Conservation (phyloP, 208 protist species). For the Leishmania martiniquensis region DNA sequence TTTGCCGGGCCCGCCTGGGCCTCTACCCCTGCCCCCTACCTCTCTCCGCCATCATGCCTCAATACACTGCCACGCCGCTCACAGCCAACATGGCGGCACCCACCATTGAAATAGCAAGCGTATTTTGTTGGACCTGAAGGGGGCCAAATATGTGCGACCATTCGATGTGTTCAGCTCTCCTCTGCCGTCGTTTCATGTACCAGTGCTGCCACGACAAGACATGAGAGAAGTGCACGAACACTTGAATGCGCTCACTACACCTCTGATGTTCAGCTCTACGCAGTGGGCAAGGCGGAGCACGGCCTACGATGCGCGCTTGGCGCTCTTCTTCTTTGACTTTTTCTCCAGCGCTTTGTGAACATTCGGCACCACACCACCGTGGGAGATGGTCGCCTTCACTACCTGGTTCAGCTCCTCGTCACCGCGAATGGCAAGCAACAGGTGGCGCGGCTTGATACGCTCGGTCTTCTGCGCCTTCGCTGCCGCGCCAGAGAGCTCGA, state of each 20-base stretch:
- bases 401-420: constrained; percentile 99
- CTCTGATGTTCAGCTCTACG: not conserved
- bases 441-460: constrained; percentile 98
- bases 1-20: not conserved
- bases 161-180: not conserved
- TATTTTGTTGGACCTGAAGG: too few species aligned
- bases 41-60: not conserved
- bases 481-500: constrained; percentile 98
- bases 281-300: not conserved
- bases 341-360: constrained; percentile 91
- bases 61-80: not conserved
- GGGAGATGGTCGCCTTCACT: constrained; percentile 95
- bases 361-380: constrained; percentile 90
- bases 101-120: not conserved
- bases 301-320: constrained; percentile 66
- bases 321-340: constrained; percentile 92
- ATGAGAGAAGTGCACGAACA: not conserved
- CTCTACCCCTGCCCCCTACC: not conserved
- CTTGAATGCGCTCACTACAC: not conserved
- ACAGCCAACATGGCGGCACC: not conserved
- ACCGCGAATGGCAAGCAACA: constrained; percentile 98
- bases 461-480: constrained; percentile 98
- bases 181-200: not conserved
- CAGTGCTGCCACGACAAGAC: not conserved
- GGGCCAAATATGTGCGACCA: not conserved